Base-by-base conservation (phyloP, 1,284 basidiomycete species). In the Coniophora puteana region DNA sequence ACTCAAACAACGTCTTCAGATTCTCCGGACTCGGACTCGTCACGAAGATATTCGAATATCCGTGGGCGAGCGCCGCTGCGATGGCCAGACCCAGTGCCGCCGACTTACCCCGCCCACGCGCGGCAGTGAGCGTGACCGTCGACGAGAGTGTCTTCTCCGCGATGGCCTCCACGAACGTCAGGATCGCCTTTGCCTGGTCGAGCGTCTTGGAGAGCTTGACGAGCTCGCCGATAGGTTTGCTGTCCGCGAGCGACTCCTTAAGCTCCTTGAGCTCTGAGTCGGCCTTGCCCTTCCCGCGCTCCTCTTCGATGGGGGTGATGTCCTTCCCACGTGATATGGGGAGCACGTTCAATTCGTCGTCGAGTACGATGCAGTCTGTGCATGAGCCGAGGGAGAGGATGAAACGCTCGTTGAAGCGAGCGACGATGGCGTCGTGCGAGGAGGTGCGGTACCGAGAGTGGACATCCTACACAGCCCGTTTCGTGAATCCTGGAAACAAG, bases 341-440 rank as follows among this genome's bases (percentile, higher is more conserved):
- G 3, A 99, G 79, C 5, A 99, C 94, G 58, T 99, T 99, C 41
- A 99, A 80, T 64, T 99, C 96, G 58, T 99, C 96, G 57, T 99
- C 96, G 33, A 99, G 76, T 18, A 99, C 82, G 1, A 99, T 72
- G 52, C 94, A 98, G 58, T 95, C 90, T 17, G 83, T 74, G 55
- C 89, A 94, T 10, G 89, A 88, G 14, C 92, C 92, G 10, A 97
- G 78, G 23, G 94, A 93, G 34, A 97, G 76, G 55, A 98, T 92
- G 68, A 99, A 99, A 8, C 96, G 87, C 62, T 99, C 96, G 68
- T 99, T 99, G 74, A 99, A 99, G 35, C 96, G 83, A 1, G 94
- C 92, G 32, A 90, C 78, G 13, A 98, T 91, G 14, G 87, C 80
- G 55, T 93, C 87, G 52, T 94, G 89, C 3, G 93, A 87, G 20